phyloP scores from a whole-genome alignment of 768 basidiomycete species.

The Calvatia gigantea region DNA sequence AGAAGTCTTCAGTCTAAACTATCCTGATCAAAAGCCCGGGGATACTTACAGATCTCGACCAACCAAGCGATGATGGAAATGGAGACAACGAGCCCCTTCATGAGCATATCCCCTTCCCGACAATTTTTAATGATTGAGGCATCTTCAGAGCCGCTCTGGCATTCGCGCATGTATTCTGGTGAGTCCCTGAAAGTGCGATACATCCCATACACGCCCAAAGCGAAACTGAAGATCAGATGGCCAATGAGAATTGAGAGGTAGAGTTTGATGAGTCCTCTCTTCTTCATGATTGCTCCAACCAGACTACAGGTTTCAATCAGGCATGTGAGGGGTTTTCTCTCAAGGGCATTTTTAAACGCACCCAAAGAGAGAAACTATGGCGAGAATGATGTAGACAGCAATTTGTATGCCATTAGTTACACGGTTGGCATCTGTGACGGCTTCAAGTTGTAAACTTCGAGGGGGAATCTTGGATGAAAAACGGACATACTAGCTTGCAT shows the following conservation, averaged over 20 bases:
- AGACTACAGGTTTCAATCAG: slow-evolving; percentile 25
- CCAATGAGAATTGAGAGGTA: slow-evolving; percentile 39
- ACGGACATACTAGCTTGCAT: slow-evolving; percentile 25
- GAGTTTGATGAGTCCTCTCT: slow-evolving; percentile 36
- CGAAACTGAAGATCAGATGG: slow-evolving; percentile 44
- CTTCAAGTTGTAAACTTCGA: not conserved
- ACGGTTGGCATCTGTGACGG: slow-evolving; percentile 31
- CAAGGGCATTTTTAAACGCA: slow-evolving; percentile 20
- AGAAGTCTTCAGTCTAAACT: slow-evolving; percentile 5
- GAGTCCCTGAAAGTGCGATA: slow-evolving; percentile 40
- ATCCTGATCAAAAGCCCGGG: not conserved
- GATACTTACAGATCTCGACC: slow-evolving; percentile 43
- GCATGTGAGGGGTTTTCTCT: not conserved
- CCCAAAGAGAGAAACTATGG: slow-evolving; percentile 43
- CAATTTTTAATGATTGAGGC: slow-evolving; percentile 30
- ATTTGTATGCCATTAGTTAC: slow-evolving; percentile 39
- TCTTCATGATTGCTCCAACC: slow-evolving; percentile 38
- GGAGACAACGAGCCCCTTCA: slow-evolving; percentile 39
- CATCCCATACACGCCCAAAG: slow-evolving; percentile 40
- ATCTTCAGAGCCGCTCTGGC: slow-evolving; percentile 30
- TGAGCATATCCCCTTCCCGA: slow-evolving; percentile 32
- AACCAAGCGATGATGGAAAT: slow-evolving; percentile 44
- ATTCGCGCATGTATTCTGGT: slow-evolving; percentile 33
- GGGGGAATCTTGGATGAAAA: not conserved
- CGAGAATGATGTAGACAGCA: slow-evolving; percentile 37